A percentile compares a stretch with the other conserved stretches of the same genome.
Conservation (phyloP, 352 stramenopile genomes). For the Pythium sp. region DNA sequence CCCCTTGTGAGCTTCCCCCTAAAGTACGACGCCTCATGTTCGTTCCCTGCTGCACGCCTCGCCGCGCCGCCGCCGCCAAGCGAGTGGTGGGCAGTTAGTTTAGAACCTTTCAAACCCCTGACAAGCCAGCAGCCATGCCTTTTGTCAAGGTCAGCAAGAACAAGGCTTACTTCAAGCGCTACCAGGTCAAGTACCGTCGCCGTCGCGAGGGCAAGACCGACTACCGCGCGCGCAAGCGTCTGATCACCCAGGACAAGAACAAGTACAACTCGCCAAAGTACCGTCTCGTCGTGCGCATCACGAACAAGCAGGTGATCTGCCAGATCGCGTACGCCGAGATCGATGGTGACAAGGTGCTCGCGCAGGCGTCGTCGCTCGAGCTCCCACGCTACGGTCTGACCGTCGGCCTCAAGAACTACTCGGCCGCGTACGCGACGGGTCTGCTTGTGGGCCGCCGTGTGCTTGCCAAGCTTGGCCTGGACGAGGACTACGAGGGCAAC, state of each 20-base stretch:
- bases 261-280: constrained; percentile 99
- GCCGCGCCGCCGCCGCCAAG: no score
- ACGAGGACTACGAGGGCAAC: constrained; percentile 97
- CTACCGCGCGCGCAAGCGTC: constrained; percentile 98
- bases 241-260: constrained; percentile 99
- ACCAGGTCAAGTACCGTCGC: constrained; percentile 98
- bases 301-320: constrained; percentile 97
- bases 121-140: constrained; percentile 56
- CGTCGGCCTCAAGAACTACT: constrained; percentile 99
- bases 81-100: constrained; percentile 30
- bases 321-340: constrained; percentile 99
- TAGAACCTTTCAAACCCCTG: constrained; percentile 57
- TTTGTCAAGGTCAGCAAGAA: constrained; percentile 99
- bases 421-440: constrained; percentile 97
- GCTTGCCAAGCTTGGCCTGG: constrained; percentile 97
- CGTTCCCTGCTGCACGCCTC: not conserved
- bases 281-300: constrained; percentile 94
- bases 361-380: constrained; percentile 94
- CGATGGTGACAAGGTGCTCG: constrained; percentile 97
- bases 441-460: constrained; percentile 94
- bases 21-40: not conserved
- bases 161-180: constrained; percentile 99
- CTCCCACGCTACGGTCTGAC: constrained; percentile 96
- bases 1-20: not conserved
- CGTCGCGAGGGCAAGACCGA: constrained; percentile 99